Conservation (phyloP, 148 eudicot genomes). For the Vaccinium macrocarpon region DNA sequence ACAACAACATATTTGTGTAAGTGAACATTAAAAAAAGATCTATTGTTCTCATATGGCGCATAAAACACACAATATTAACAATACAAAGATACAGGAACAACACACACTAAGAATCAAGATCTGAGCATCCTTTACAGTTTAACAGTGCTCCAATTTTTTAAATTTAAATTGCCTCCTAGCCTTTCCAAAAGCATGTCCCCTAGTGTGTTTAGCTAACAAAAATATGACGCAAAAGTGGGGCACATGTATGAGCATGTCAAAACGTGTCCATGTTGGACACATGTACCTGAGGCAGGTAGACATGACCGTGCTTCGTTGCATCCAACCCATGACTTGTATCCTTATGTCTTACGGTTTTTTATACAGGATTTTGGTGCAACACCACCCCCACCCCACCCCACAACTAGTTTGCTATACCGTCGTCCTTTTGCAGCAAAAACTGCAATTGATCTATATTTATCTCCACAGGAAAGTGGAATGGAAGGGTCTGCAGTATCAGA, state of each 20-base stretch:
- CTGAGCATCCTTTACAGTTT: neutral
- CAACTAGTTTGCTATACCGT: neutral
- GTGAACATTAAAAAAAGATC: neutral
- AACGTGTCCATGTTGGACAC: neutral
- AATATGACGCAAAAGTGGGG: neutral
- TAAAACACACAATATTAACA: neutral
- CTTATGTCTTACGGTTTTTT: neutral
- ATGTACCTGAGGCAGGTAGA: neutral
- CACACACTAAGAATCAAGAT: neutral
- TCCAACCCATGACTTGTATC: neutral
- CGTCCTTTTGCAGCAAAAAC: neutral
- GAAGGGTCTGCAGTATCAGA: constrained; percentile 61
- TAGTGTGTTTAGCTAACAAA: neutral
- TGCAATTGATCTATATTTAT: constrained; percentile 1
- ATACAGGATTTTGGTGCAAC: neutral
- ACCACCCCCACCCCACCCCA: no score
- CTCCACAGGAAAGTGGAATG: constrained; percentile 49
- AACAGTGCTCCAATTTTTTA: neutral
- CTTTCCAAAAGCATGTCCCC: neutral
- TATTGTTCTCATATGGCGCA: neutral
- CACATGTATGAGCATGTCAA: neutral
- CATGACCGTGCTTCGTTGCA: neutral
- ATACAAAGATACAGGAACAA: neutral
- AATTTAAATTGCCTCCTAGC: neutral
- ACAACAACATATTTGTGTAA: neutral